phyloP scores from a whole-genome alignment of 352 stramenopile species.

The Phytophthora podocarpi region DNA sequence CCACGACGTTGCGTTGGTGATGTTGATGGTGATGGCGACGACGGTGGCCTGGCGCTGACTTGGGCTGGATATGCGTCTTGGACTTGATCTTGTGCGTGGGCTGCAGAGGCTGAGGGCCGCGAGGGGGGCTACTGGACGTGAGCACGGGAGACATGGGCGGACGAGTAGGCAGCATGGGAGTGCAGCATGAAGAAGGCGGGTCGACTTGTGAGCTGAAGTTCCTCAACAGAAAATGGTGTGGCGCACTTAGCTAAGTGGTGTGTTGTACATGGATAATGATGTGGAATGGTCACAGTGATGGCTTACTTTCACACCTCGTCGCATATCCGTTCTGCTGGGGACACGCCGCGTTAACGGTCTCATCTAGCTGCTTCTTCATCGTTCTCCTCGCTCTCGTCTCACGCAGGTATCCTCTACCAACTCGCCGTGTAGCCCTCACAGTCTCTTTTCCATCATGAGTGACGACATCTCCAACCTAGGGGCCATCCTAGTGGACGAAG shows the following conservation, averaged over 20 bases:
- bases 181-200: neutral
- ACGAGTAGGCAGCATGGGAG: conserved; percentile 6
- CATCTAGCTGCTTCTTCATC: neutral
- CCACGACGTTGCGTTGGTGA: conserved; percentile 45
- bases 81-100: neutral
- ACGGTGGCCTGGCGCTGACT: conserved; percentile 23
- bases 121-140: neutral
- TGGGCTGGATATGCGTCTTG: conserved; percentile 12
- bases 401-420: neutral
- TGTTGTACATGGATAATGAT: neutral
- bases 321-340: conserved; percentile 6
- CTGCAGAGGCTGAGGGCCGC: neutral
- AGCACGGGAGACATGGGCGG: conserved; percentile 17
- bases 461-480: conserved; percentile 26
- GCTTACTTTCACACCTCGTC: conserved; percentile 5
- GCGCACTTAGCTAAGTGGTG: neutral
- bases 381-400: neutral
- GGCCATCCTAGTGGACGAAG: conserved; percentile 38
- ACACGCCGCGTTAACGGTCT: neutral
- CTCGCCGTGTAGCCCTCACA: neutral
- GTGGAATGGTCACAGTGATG: too few species aligned
- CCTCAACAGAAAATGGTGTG: too few species aligned
- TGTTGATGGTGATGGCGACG: conserved; percentile 37
- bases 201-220: too few species aligned
- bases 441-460: conserved; percentile 21